These are phyloP conservation scores for Aspergillus sclerotialis DNA, from an alignment of 2,329 filamentous ascomycete genomes.

Conservation along the genomic window DNA sequence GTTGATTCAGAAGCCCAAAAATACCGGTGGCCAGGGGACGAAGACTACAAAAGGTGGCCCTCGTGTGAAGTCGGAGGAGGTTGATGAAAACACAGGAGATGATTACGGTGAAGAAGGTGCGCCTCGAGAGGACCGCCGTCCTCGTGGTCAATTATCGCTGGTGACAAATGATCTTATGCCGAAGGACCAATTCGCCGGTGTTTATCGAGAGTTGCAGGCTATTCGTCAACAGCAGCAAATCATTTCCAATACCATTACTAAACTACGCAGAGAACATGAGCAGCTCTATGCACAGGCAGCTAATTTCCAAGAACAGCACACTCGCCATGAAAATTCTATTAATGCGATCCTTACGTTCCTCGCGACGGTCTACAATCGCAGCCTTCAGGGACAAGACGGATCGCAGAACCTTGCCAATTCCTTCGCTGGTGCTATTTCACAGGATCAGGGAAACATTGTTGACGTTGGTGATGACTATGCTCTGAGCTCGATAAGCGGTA, in stretches of 20 bases:
- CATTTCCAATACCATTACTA: slow-evolving; percentile 74
- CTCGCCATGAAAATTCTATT: slow-evolving; percentile 96
- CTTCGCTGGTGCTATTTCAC: slow-evolving; percentile 67
- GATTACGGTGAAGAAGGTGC: slow-evolving; percentile 39
- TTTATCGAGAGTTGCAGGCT: slow-evolving; percentile 73
- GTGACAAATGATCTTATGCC: slow-evolving; percentile 40
- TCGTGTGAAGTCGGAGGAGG: slow-evolving; percentile 49
- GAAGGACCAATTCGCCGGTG: slow-evolving; percentile 66
- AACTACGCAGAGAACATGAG: slow-evolving; percentile 77
- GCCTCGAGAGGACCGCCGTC: slow-evolving; percentile 26
- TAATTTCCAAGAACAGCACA: slow-evolving; percentile 84
- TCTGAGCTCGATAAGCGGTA: slow-evolving; percentile 28
- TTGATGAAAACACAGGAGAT: slow-evolving; percentile 56
- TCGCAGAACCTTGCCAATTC: slow-evolving; percentile 76
- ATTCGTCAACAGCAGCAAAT: slow-evolving; percentile 80
- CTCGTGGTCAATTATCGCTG: slow-evolving; percentile 38
- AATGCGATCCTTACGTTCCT: slow-evolving; percentile 98
- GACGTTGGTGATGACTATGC: slow-evolving; percentile 52
- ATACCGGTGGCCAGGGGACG: slow-evolving; percentile 50
- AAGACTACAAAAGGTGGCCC: slow-evolving; percentile 41
- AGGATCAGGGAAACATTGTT: slow-evolving; percentile 55
- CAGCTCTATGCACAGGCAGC: slow-evolving; percentile 81
- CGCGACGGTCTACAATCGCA: slow-evolving; percentile 92
- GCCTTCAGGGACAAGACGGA: slow-evolving; percentile 73
- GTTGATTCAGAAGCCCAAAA: slow-evolving; percentile 94